Evolutionary conservation across 164 flowering plant genomes (phyloP).

Genomic region (Dillenia suffruticosa): DNA sequence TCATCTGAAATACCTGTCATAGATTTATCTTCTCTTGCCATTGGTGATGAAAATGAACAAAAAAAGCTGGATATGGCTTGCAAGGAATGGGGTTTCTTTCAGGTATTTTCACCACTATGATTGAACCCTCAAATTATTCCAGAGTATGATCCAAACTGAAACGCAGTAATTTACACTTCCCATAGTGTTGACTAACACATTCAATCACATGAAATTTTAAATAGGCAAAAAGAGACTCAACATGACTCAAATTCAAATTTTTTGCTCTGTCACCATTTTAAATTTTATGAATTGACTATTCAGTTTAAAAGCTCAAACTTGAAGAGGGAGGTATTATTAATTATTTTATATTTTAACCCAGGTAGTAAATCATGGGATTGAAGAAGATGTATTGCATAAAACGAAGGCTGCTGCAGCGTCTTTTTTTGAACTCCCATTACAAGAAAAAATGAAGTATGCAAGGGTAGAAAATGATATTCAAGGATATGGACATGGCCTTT

Average conservation of each 20-base stretch:
- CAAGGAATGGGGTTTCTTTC: conserved; percentile 30
- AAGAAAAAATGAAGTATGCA: conserved; percentile 17
- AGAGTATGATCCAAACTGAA: background rate
- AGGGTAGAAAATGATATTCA: conserved; percentile 21
- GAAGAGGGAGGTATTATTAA: no score
- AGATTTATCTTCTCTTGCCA: conserved; percentile 19
- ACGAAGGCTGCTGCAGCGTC: conserved; percentile 14
- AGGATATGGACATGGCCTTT: conserved; percentile 24
- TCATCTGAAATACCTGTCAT: conserved; percentile 16
- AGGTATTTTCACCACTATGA: conserved; percentile 4
- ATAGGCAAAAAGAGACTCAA: no score
- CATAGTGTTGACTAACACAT: no score
- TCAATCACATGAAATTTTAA: no score
- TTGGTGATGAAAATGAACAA: conserved; percentile 13
- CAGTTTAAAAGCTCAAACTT: no score
- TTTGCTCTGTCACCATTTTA: no score
- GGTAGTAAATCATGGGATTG: conserved; percentile 20
- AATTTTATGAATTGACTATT: no score
- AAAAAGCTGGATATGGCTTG: conserved; percentile 20
- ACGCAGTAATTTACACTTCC: background rate
- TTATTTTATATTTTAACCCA: background rate
- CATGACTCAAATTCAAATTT: no score
- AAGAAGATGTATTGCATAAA: conserved; percentile 10
- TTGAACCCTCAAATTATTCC: background rate
- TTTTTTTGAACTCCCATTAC: conserved; percentile 21